Evolutionary conservation across 2,329 filamentous ascomycete species (phyloP), one percentile per base, ranked within the genome.

Genomic region (Aureobasidium zeae): DNA sequence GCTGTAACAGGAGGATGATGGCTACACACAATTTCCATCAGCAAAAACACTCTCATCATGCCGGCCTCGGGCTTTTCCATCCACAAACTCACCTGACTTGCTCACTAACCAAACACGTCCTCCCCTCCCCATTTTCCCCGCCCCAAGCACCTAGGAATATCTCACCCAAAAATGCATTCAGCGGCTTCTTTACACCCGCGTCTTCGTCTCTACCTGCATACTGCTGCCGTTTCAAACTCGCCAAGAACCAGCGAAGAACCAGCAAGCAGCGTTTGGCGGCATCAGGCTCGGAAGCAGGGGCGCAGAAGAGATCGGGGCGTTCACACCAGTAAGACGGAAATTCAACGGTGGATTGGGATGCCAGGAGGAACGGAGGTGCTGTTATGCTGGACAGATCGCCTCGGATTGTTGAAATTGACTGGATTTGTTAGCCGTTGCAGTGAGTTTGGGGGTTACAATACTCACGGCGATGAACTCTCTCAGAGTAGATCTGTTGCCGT

Each of bases 91-190:
- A 46, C 33, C 41, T 63, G 24, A 68, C 66, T 55, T 70, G 67
- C 52, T 70, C 66, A 11, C 61, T 59, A 1, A 69, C 57, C 7
- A 69, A 49, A 26, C 54, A 58, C 2, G 64, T 68, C 41, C 63
- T 59, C 13, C 64, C 63, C 16, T 58, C 52, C 28, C 61, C 57
- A 12, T 32, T 9, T 6, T 12, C 5, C n/a, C 48, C 47, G n/a
- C 8, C 57, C 57, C 57, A 59, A 52, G 10, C 56, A 54, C 13
- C 63, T 3, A 70, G 45, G 49, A 71, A 72, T 1, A 71, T 42
- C 44, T 72, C 68, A 0, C 69, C 68, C 2, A 72, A 56, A 41
- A 72, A 71, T 1, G 69, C 66, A 48, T 72, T 72, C 35, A 73
- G 52, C 0, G 70, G 69, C 49, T 73, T 74, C 57, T 70, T 72